A percentile compares a stretch with the other conserved stretches of the same genome.
phyloP scores from a whole-genome alignment of 495 filamentous ascomycete genomes.

The Podospora fimiseda region DNA sequence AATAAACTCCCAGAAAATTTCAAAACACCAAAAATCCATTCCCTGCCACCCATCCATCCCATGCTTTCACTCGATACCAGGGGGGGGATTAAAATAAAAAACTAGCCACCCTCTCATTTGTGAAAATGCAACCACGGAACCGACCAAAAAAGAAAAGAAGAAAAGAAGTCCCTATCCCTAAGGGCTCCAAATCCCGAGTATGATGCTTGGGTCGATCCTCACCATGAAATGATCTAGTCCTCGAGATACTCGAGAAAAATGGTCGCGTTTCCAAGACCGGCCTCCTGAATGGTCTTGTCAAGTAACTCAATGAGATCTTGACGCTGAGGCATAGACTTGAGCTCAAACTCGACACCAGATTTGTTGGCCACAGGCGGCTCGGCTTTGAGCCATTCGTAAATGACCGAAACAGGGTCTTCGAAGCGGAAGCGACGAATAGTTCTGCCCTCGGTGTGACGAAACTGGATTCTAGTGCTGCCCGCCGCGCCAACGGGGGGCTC shows the following conservation, averaged over 20 bases:
- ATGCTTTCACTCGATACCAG: too few species aligned
- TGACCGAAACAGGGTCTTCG: slow-evolving; percentile 70
- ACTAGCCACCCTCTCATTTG: too few species aligned
- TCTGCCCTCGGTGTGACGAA: slow-evolving; percentile 72
- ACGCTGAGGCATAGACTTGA: slow-evolving; percentile 63
- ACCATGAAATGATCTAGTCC: slow-evolving; percentile 31
- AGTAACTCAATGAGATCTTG: slow-evolving; percentile 73
- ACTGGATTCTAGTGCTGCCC: slow-evolving; percentile 81
- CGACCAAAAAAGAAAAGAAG: background rate
- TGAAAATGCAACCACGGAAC: too few species aligned
- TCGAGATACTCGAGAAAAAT: slow-evolving; percentile 88
- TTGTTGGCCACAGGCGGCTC: slow-evolving; percentile 64
- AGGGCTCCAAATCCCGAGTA: background rate
- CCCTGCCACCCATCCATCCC: too few species aligned
- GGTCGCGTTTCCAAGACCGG: slow-evolving; percentile 81
- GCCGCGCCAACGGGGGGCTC: slow-evolving; percentile 67
- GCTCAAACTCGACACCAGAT: slow-evolving; percentile 70
- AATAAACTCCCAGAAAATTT: too few species aligned
- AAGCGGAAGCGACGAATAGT: slow-evolving; percentile 75
- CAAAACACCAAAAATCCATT: too few species aligned
- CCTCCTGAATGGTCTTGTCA: slow-evolving; percentile 67
- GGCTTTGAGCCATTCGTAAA: slow-evolving; percentile 97
- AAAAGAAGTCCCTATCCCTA: background rate
- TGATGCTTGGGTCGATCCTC: background rate
- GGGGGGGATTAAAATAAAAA: too few species aligned